phyloP scores from a whole-genome alignment of 2,329 filamentous ascomycete species.

The Beauveria bassiana region DNA sequence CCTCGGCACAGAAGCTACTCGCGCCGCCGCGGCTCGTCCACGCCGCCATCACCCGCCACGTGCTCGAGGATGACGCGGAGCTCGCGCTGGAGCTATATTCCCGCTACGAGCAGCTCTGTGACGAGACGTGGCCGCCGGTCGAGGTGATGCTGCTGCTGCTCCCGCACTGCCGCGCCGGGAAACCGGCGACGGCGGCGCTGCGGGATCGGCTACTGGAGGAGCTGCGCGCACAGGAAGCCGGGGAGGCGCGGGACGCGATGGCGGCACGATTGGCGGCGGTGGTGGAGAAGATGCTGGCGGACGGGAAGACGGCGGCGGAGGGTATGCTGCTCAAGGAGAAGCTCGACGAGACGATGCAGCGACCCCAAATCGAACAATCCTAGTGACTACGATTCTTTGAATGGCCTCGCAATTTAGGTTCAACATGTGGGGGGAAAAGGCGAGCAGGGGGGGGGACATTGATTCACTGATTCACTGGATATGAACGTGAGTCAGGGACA shows the following conservation, averaged over 20 bases:
- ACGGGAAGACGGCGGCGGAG: background rate
- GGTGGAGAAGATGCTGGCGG: background rate
- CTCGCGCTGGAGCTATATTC: background rate
- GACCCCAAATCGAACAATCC: background rate
- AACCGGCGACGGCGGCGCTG: background rate
- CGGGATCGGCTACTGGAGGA: background rate
- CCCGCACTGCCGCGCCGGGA: background rate
- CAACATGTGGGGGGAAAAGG: no score
- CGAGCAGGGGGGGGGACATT: no score
- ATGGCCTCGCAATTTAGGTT: no score
- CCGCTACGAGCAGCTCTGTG: background rate
- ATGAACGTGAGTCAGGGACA: no score
- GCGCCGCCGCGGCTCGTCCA: constrained; percentile 1
- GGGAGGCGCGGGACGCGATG: background rate
- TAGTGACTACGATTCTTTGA: background rate
- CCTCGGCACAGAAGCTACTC: background rate
- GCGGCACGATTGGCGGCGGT: background rate
- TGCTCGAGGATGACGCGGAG: background rate
- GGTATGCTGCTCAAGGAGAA: background rate
- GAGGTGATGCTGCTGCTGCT: constrained; percentile 1
- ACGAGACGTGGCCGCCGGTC: background rate
- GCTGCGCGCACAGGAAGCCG: background rate
- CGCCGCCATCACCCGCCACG: background rate
- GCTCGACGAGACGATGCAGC: background rate
- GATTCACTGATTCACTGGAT: no score